Evolutionary conservation across 371 early-diverging fungal species (phyloP).

Genomic region (Zychaea mexicana): DNA sequence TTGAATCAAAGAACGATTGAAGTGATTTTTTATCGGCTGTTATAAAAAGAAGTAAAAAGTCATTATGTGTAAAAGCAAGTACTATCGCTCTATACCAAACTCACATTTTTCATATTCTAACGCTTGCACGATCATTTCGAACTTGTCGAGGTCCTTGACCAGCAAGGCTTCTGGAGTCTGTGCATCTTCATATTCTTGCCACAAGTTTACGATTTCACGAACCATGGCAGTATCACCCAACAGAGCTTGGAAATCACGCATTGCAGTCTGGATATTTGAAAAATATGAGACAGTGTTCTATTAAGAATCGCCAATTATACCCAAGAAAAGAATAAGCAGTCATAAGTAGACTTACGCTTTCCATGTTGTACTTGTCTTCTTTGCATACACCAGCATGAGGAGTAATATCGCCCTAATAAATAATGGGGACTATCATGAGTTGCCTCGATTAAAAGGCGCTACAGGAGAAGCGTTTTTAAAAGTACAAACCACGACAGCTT

Average conservation of each 20-base stretch:
- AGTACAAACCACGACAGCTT: slow-evolving; percentile 71
- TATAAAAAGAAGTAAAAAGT: background rate
- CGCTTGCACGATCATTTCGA: slow-evolving; percentile 94
- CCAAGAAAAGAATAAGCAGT: background rate
- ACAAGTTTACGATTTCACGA: slow-evolving; percentile 73
- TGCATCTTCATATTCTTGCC: slow-evolving; percentile 90
- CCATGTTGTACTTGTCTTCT: slow-evolving; percentile 75
- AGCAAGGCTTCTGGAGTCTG: slow-evolving; percentile 77
- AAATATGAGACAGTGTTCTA: background rate
- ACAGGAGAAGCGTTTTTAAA: background rate
- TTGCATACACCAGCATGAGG: slow-evolving; percentile 81
- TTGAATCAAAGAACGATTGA: slow-evolving; percentile 82
- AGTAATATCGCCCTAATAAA: slow-evolving; percentile 89
- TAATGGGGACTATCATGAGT: background rate
- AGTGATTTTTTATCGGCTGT: slow-evolving; percentile 68
- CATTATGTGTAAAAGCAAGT: background rate
- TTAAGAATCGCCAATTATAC: background rate
- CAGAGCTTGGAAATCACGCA: slow-evolving; percentile 62
- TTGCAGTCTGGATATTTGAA: slow-evolving; percentile 54
- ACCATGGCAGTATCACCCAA: slow-evolving; percentile 65
- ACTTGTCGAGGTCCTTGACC: slow-evolving; percentile 93
- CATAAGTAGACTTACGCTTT: slow-evolving; percentile 52
- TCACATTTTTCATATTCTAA: slow-evolving; percentile 88
- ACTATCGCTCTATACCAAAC: slow-evolving; percentile 1
- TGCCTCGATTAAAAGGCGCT: no score